phyloP scores from a whole-genome alignment of 139 green algal genomes.

The Chlamydomonas sp. region DNA sequence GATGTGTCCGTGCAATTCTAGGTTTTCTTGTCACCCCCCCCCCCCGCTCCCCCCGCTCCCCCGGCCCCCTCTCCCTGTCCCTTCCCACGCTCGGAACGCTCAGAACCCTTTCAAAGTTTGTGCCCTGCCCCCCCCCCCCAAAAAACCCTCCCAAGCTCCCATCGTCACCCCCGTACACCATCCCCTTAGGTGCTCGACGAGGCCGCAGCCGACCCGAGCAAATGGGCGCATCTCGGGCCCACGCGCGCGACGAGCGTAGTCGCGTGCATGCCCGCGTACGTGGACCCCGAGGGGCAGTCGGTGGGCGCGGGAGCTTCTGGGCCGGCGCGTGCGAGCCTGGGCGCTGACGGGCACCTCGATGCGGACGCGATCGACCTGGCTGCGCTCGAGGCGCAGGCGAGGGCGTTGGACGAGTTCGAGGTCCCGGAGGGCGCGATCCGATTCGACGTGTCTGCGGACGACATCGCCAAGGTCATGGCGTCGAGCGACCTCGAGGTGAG shows the following conservation, averaged over 20 bases:
- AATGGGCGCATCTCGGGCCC: slow-evolving; percentile 20
- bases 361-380: slow-evolving; percentile 47
- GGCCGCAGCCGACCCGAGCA: slow-evolving; percentile 23
- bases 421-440: slow-evolving; percentile 42
- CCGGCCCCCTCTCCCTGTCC: no score
- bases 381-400: slow-evolving; percentile 35
- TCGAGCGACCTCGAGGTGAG: no score
- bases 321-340: slow-evolving; percentile 37
- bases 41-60: no score
- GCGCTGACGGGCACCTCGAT: slow-evolving; percentile 70
- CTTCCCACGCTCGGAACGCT: no score
- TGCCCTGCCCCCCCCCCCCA: no score
- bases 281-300: slow-evolving; percentile 16
- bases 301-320: slow-evolving; percentile 16
- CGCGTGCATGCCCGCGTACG: slow-evolving; percentile 82
- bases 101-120: no score
- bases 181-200: slow-evolving; percentile 49
- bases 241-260: slow-evolving; percentile 77
- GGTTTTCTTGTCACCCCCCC: no score
- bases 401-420: slow-evolving; percentile 37
- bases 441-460: slow-evolving; percentile 66
- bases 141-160: no score
- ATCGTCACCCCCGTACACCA: no score
- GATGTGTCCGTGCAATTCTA: no score
- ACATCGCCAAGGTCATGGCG: no score